A percentile compares a stretch with the other conserved stretches of the same genome.
phyloP scores from a whole-genome alignment of 805 yeast species.

The Candida xyloterini region DNA sequence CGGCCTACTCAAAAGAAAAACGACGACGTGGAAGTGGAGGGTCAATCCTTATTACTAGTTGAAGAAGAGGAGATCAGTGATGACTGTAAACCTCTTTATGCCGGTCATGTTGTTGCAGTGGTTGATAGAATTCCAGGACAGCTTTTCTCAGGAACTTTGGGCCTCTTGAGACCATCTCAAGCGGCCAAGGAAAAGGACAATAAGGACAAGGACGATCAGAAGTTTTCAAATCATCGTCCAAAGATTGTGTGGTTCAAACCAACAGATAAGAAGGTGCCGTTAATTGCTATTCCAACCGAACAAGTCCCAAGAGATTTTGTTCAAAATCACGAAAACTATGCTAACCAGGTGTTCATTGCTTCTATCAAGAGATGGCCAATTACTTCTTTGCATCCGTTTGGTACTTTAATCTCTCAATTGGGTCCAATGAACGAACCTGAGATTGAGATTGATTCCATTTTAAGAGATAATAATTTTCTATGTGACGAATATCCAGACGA shows the following conservation, averaged over 20 bases:
- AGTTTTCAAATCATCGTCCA: slow-evolving; percentile 47
- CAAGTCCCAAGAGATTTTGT: slow-evolving; percentile 96
- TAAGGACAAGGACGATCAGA: slow-evolving; percentile 39
- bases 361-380: slow-evolving; percentile 99
- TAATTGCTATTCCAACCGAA: slow-evolving; percentile 97
- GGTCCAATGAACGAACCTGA: slow-evolving; percentile 75
- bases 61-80: slow-evolving; percentile 96
- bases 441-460: slow-evolving; percentile 82
- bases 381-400: slow-evolving; percentile 96
- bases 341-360: slow-evolving; percentile 83
- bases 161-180: slow-evolving; percentile 92
- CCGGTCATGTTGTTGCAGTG: slow-evolving; percentile 98
- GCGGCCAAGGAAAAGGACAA: slow-evolving; percentile 72
- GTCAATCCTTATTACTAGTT: slow-evolving; percentile 84
- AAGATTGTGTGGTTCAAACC: slow-evolving; percentile 99
- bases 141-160: slow-evolving; percentile 89
- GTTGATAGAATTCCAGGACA: slow-evolving; percentile 98
- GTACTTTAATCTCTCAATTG: slow-evolving; percentile 82
- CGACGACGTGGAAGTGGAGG: slow-evolving; percentile 98
- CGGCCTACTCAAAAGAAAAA: slow-evolving; percentile 96
- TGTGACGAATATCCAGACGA: slow-evolving; percentile 73
- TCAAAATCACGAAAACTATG: slow-evolving; percentile 81
- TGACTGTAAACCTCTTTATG: slow-evolving; percentile 88
- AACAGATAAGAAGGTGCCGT: slow-evolving; percentile 94
- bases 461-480: slow-evolving; percentile 81